Conservation (phyloP, 345 rosid species). For the Pugionium cornutum region DNA sequence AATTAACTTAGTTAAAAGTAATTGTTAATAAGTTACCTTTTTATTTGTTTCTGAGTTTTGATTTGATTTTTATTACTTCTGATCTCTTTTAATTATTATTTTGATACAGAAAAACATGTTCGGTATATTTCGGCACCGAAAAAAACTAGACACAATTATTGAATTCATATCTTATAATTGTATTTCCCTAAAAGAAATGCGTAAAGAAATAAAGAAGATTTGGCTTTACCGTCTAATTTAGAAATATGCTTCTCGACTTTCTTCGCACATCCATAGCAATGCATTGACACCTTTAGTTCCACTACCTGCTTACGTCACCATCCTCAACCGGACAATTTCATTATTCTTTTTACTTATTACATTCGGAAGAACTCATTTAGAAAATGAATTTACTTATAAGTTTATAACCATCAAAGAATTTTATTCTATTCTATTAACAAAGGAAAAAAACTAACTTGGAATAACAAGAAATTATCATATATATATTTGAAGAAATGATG, state of each 20-base stretch:
- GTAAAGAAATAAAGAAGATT: slow-evolving; percentile 28
- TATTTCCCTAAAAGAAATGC: slow-evolving; percentile 29
- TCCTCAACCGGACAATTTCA: slow-evolving; percentile 9
- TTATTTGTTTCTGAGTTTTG: too few species aligned
- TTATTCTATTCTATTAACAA: slow-evolving; percentile 4
- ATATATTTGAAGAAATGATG: background rate
- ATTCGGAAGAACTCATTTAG: background rate
- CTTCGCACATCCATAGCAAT: slow-evolving; percentile 88
- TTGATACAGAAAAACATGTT: too few species aligned
- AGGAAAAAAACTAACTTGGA: slow-evolving; percentile 2
- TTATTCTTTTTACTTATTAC: background rate
- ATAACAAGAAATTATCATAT: slow-evolving; percentile 18
- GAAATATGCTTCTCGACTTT: slow-evolving; percentile 89
- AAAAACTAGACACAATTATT: slow-evolving; percentile 13
- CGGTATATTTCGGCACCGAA: too few species aligned
- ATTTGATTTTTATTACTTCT: too few species aligned
- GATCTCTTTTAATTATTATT: too few species aligned
- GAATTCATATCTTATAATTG: slow-evolving; percentile 20
- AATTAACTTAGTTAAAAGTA: too few species aligned
- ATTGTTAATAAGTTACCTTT: too few species aligned
- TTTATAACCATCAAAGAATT: background rate
- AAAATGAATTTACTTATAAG: background rate
- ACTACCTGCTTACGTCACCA: slow-evolving; percentile 58
- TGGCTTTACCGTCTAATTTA: slow-evolving; percentile 69
- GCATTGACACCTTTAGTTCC: slow-evolving; percentile 84